Evolutionary conservation across 2,329 filamentous ascomycete species (phyloP), one percentile per base, ranked within the genome.

Genomic region (Orbilia brochopaga): DNA sequence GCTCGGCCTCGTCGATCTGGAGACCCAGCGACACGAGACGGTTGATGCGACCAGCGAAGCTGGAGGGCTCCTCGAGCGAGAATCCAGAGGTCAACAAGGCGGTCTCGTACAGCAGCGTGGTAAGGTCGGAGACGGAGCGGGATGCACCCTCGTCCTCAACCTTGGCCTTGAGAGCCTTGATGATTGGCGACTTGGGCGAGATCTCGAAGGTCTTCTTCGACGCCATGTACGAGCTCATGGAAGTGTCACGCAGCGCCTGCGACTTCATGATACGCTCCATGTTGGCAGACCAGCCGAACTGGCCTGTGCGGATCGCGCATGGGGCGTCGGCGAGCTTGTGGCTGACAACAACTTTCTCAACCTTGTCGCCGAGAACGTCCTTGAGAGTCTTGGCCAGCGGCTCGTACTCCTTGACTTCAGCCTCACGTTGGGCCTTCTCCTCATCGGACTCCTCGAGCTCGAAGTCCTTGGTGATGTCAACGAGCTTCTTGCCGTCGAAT

Each of bases 191-290:
- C 87, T 94, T 93, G 82, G 94, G 94, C n/a, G 94, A 97, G 83
- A 99, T 97, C 86, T 99, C 94, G 78, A 99, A 97, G 32, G 94
- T 99, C 91, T 99, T 99, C 92, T 99, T 99, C 81, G 93, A 97
- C 76, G 91, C 95, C 94, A 99, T 99, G 90, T 99, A 99, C 78
- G 91, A 96, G 83, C 87, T 91, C 94, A 99, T 99, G 79, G 92
- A 97, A 77, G 94, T 99, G 85, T 99, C 94, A 85, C 94, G 94
- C 79, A 99, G 93, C 80, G 94, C 94, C 86, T 99, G 94, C 27
- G 94, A 94, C 90, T 99, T 99, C 94, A 99, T 99, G 88, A 99
- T 99, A 86, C 94, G 94, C 88, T 99, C 94, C 94, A 99, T 99
- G 88, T 99, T 99, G 81, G 94, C 94, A 67, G 93, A 97, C 94